Conservation (phyloP, 169 alveolate genomes). For the Pseudocohnilembus persalinus region DNA sequence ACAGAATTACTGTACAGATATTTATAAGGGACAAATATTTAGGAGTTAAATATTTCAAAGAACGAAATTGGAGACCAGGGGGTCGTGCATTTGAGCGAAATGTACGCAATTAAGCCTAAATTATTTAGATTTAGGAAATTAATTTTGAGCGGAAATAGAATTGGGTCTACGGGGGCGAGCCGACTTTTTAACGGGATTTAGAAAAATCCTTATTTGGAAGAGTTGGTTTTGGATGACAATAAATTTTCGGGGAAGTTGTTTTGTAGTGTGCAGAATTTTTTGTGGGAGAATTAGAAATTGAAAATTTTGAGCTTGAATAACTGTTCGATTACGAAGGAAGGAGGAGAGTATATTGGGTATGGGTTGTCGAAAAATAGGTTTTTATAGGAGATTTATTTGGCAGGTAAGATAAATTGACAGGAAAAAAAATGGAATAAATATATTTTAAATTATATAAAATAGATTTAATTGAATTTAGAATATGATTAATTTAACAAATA, state of each 20-base stretch:
- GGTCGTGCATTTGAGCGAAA: constrained; percentile 39
- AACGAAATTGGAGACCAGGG: constrained; percentile 68
- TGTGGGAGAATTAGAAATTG: constrained; percentile 47
- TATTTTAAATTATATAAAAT: no score
- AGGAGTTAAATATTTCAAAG: constrained; percentile 55
- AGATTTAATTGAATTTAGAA: no score
- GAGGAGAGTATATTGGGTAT: constrained; percentile 55
- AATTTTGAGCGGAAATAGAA: constrained; percentile 42
- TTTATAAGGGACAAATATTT: constrained; percentile 54
- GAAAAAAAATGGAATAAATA: no score
- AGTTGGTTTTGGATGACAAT: constrained; percentile 64
- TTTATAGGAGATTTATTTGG: constrained; percentile 54
- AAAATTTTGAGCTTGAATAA: constrained; percentile 35
- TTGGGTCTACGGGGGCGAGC: constrained; percentile 38
- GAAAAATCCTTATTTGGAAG: constrained; percentile 51
- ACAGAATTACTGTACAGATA: constrained; percentile 61
- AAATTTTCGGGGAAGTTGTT: constrained; percentile 61
- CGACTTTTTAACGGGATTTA: constrained; percentile 44
- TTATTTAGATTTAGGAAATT: constrained; percentile 20
- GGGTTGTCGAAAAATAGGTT: constrained; percentile 53
- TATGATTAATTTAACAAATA: no score
- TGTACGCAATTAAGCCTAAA: constrained; percentile 16
- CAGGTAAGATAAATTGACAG: no score
- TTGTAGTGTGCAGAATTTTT: constrained; percentile 41
- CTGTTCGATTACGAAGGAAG: constrained; percentile 51